Percentiles rank a stretch among this genome's conserved stretches.
These are phyloP conservation scores for Helicostylum pulchrum DNA, from an alignment of 192 early-diverging fungal species.

Conservation along the genomic window DNA sequence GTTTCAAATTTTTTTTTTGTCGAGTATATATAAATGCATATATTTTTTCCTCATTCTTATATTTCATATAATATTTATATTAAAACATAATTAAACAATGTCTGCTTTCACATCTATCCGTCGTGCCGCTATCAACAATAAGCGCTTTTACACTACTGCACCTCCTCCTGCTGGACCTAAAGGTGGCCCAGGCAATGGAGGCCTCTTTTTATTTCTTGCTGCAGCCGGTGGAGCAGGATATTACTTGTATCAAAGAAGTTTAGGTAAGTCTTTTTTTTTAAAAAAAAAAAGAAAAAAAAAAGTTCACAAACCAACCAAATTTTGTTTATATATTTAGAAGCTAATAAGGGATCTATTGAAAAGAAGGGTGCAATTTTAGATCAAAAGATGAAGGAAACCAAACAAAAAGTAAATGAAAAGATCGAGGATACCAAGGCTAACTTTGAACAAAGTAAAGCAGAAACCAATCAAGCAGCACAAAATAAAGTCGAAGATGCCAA, in stretches of 20 bases:
- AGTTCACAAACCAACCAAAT: background rate
- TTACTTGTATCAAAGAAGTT: constrained; percentile 4
- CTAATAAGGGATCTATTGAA: constrained; percentile 9
- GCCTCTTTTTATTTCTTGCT: background rate
- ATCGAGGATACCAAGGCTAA: constrained; percentile 3
- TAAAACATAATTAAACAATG: constrained; percentile 1
- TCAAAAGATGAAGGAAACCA: background rate
- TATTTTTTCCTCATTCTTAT: background rate
- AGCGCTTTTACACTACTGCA: constrained; percentile 14
- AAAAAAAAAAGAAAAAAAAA: too few relatives aligned
- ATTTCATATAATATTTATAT: background rate
- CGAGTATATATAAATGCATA: background rate
- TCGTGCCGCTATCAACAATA: background rate
- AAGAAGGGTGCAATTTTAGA: background rate
- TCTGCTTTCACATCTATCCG: constrained; percentile 5
- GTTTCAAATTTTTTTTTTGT: background rate
- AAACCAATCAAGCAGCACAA: background rate
- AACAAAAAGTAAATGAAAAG: background rate
- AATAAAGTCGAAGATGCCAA: background rate
- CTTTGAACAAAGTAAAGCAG: background rate
- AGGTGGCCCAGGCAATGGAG: background rate
- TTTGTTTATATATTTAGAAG: background rate
- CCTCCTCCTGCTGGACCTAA: background rate
- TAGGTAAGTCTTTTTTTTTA: background rate
- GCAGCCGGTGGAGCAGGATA: constrained; percentile 6